Evolutionary conservation across 495 filamentous ascomycete species (phyloP).

Genomic region (Hypoxylon subgilvum): DNA sequence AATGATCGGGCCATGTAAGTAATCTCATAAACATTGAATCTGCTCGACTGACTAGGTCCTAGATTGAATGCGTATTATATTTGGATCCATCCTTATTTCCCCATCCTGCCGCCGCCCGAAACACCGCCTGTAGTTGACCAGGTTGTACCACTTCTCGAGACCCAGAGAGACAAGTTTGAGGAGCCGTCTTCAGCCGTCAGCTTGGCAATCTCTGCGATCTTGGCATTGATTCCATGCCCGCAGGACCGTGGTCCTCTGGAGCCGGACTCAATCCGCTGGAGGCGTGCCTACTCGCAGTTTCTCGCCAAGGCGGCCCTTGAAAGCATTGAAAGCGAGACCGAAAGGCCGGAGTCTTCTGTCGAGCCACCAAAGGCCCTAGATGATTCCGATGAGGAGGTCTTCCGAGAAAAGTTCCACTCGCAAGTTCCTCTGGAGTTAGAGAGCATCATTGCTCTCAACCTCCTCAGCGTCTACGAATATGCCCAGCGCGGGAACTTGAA

Average conservation of each 20-base stretch:
- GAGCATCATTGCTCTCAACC: conserved; percentile 59
- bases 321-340: conserved; percentile 62
- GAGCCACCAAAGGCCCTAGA: conserved; percentile 60
- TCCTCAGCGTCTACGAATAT: conserved; percentile 67
- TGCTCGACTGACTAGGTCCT: conserved; percentile 31
- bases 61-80: conserved; percentile 67
- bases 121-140: conserved; percentile 51
- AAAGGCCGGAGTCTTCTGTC: conserved; percentile 60
- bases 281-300: conserved; percentile 60
- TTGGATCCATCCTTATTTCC: conserved; percentile 65
- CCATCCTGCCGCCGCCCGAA: conserved; percentile 61
- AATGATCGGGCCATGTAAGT: conserved; percentile 40
- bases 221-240: conserved; percentile 62
- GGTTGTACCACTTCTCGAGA: conserved; percentile 52
- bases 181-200: conserved; percentile 61
- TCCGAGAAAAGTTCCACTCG: conserved; percentile 59
- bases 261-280: conserved; percentile 53
- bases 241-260: conserved; percentile 55
- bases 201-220: conserved; percentile 61
- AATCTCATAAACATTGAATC: not conserved
- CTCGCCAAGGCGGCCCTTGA: conserved; percentile 61
- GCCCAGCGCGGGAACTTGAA: conserved; percentile 65
- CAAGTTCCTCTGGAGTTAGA: conserved; percentile 60
- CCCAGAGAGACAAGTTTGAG: conserved; percentile 50
- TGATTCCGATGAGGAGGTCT: conserved; percentile 48